Evolutionary conservation across 805 yeast genomes (phyloP).

Genomic region (Cyberlindnera xylosilytica): DNA sequence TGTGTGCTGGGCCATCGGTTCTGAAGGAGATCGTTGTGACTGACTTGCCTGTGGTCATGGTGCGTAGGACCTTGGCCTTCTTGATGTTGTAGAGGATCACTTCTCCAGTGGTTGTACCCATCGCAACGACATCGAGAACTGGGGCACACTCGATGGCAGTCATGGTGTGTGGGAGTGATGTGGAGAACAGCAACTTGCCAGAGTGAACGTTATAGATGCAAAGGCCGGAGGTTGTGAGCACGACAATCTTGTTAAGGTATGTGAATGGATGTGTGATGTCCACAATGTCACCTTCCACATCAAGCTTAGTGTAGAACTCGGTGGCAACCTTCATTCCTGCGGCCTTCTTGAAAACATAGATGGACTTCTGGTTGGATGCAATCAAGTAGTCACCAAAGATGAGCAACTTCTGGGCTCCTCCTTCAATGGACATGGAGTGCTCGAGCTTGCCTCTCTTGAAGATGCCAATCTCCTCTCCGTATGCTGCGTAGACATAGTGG

Average conservation of each 20-base stretch:
- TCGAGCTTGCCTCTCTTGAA: constrained; percentile 76
- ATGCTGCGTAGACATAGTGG: constrained; percentile 80
- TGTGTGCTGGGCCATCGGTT: constrained; percentile 83
- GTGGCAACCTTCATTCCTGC: constrained; percentile 44
- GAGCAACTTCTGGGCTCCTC: constrained; percentile 45
- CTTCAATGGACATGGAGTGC: constrained; percentile 34
- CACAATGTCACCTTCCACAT: constrained; percentile 66
- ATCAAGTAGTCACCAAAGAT: constrained; percentile 80
- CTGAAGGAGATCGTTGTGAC: constrained; percentile 73
- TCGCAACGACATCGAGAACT: constrained; percentile 75
- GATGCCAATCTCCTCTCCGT: constrained; percentile 68
- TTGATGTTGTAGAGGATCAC: constrained; percentile 65
- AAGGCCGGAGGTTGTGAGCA: constrained; percentile 68
- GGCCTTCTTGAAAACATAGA: constrained; percentile 55
- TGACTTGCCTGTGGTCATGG: constrained; percentile 38
- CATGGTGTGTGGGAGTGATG: constrained; percentile 52
- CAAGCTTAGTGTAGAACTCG: constrained; percentile 65
- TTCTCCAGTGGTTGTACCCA: constrained; percentile 71
- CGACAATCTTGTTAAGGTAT: constrained; percentile 81
- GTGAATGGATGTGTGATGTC: constrained; percentile 83
- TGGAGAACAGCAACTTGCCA: constrained; percentile 62
- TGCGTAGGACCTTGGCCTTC: constrained; percentile 56
- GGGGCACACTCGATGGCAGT: constrained; percentile 82
- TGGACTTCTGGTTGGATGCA: constrained; percentile 45
- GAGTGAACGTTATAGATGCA: constrained; percentile 72